These are phyloP conservation scores for Trypanosoma melophagium DNA, from an alignment of 208 protist species.

Conservation along the genomic window DNA sequence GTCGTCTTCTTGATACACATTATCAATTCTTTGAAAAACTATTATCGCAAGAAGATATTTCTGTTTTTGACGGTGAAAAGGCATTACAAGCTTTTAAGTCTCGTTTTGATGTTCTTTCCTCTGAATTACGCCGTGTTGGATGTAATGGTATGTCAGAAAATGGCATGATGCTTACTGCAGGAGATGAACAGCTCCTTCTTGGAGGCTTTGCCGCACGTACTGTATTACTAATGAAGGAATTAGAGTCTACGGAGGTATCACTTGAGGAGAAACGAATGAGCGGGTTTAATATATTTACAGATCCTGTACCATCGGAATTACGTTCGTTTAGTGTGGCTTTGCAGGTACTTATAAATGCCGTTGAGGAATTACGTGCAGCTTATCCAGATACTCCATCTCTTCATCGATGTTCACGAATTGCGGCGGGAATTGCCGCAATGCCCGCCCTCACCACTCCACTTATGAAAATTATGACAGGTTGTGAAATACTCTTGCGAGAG, in stretches of 20 bases:
- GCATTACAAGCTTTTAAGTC: conserved; percentile 46
- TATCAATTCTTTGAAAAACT: conserved; percentile 69
- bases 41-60: conserved; percentile 28
- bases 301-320: conserved; percentile 86
- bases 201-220: conserved; percentile 74
- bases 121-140: conserved; percentile 43
- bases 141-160: conserved; percentile 10
- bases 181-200: conserved; percentile 69
- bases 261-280: conserved; percentile 47
- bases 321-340: conserved; percentile 66
- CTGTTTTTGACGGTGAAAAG: conserved; percentile 22
- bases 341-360: conserved; percentile 44
- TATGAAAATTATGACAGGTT: conserved; percentile 93
- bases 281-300: conserved; percentile 91
- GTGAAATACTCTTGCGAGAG: conserved; percentile 94
- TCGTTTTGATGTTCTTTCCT: conserved; percentile 71
- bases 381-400: conserved; percentile 94
- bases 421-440: conserved; percentile 82
- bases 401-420: conserved; percentile 77
- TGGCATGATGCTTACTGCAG: conserved; percentile 5
- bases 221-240: conserved; percentile 40
- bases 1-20: conserved; percentile 68
- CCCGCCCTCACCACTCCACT: conserved; percentile 85
- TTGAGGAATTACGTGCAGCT: conserved; percentile 65
- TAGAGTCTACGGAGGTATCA: conserved; percentile 22